A percentile compares a stretch with the other conserved stretches of the same genome.
Evolutionary conservation across 1,139 yeast genomes (phyloP).

Genomic region (Taiozyma onychis): DNA sequence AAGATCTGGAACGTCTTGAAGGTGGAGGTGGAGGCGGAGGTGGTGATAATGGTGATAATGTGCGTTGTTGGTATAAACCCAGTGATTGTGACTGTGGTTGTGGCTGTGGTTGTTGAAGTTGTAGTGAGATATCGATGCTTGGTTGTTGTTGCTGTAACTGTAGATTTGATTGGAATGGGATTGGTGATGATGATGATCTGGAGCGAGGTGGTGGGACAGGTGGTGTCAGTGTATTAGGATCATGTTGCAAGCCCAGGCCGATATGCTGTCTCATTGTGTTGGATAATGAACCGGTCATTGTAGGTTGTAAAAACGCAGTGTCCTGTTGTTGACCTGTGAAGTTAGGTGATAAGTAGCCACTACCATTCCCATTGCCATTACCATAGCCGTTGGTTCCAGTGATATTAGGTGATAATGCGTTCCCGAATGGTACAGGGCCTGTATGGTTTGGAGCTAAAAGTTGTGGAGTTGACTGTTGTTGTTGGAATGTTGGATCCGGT

Average conservation of each 20-base stretch:
- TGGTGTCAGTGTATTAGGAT: constrained; percentile 3
- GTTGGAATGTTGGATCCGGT: constrained; percentile 12
- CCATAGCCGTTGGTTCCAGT: neutral
- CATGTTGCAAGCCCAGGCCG: neutral
- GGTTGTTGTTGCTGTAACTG: constrained; percentile 10
- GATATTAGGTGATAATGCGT: constrained; percentile 9
- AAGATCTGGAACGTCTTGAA: constrained; percentile 12
- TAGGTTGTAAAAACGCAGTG: constrained; percentile 38
- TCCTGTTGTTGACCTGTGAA: constrained; percentile 8
- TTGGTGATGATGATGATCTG: constrained; percentile 41
- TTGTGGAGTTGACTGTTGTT: neutral
- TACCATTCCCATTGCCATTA: neutral
- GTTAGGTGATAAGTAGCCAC: constrained; percentile 12
- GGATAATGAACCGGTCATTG: constrained; percentile 49
- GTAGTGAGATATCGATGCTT: constrained; percentile 1
- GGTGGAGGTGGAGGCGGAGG: constrained; percentile 19
- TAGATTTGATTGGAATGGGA: constrained; percentile 24
- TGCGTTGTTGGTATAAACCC: constrained; percentile 5
- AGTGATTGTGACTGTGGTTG: constrained; percentile 1
- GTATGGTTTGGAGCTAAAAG: constrained; percentile 13
- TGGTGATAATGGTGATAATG: constrained; percentile 21
- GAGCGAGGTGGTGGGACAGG: constrained; percentile 23
- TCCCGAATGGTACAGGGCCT: constrained; percentile 12
- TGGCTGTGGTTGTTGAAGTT: neutral
- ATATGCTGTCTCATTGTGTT: constrained; percentile 9